Base-by-base conservation (phyloP, 345 rosid species). In the Xanthoceras sorbifolium region DNA sequence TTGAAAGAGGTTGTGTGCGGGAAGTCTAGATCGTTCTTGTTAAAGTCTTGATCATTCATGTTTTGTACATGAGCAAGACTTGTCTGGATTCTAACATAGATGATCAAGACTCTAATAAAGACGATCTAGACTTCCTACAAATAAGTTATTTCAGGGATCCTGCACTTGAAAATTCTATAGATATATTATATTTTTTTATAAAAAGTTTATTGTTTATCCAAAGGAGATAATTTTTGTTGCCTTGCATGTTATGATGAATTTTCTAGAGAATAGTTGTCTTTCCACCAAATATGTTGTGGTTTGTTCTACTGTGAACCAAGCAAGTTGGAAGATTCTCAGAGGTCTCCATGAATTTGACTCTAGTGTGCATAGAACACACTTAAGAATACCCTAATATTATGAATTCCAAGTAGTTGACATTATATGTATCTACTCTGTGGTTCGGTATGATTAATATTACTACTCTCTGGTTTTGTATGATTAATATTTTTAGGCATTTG, bases 281-380 rank as follows among this genome's bases (percentile, higher is more conserved):
- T 31, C 23, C 11, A 18, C 36, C 67, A 11, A 64, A 32, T 28
- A 28, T 29, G 34, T 18, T 15, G 17, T 17, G 40, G 20, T 32
- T 64, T 42, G 46, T 31, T 64, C 38, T 10, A 32, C 34, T 64
- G 67, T 14, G 67, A 29, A 64, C n/a, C 67, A 28, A 64, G 67
- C 26, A 36, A 22, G 18, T 38, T 5, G 46, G 69, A 65, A n/a
- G 69, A 65, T 32, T 34, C 26, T 34, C 9, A 3, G 44, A 9
- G 48, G 15, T 38, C 32, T 44, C 34, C 55, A n/a, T 42, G 17
- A n/a, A 9, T 23, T 42, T 32, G 46, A 36, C 54, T 42, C 29
- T 67, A 67, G 10, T 42, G 18, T 67, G 71, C 52, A 38, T 25
- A 22, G 71, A 5, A 26, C 9, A 17, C 9, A 12, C n/a, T 10